Percentiles rank a stretch among this genome's conserved stretches.
Conservation (phyloP, 495 filamentous ascomycete species). For the Polyplosphaeria fusca region DNA sequence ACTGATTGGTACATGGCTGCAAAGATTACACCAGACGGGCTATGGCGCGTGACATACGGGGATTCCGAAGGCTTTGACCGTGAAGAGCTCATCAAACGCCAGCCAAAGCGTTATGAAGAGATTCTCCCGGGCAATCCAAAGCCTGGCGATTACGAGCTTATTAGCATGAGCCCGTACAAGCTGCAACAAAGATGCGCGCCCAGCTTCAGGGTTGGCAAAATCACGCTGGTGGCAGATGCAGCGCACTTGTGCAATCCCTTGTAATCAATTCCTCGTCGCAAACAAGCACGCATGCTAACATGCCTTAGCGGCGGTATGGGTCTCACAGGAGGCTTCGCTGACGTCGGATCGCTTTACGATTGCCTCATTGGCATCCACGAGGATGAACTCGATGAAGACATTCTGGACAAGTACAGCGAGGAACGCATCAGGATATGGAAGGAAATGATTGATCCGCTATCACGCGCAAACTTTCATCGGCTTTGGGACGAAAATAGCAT, state of each 20-base stretch:
- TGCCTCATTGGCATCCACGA: conserved; percentile 55
- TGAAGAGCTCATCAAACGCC: conserved; percentile 53
- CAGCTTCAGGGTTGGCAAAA: conserved; percentile 53
- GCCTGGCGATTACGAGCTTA: conserved; percentile 54
- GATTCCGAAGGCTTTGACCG: conserved; percentile 50
- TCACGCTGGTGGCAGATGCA: conserved; percentile 61
- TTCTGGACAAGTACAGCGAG: conserved; percentile 57
- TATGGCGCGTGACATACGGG: conserved; percentile 61
- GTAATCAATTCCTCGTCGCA: conserved; percentile 5
- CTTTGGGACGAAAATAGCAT: conserved; percentile 17
- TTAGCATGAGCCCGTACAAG: conserved; percentile 56
- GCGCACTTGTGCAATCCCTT: conserved; percentile 58
- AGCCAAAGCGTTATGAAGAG: conserved; percentile 52
- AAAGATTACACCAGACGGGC: conserved; percentile 54
- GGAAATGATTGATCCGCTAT: conserved; percentile 56
- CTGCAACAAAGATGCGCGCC: conserved; percentile 61
- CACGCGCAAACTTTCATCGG: conserved; percentile 47
- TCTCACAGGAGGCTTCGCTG: conserved; percentile 60
- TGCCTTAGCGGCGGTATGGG: conserved; percentile 52
- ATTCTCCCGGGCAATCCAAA: conserved; percentile 60
- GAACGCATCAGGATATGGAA: conserved; percentile 55
- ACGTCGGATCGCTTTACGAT: conserved; percentile 58
- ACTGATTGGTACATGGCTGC: conserved; percentile 62
- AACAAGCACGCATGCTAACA: background rate
- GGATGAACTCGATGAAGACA: conserved; percentile 53